Evolutionary conservation across 768 basidiomycete species (phyloP).

Genomic region (Gelatoporia subvermispora): DNA sequence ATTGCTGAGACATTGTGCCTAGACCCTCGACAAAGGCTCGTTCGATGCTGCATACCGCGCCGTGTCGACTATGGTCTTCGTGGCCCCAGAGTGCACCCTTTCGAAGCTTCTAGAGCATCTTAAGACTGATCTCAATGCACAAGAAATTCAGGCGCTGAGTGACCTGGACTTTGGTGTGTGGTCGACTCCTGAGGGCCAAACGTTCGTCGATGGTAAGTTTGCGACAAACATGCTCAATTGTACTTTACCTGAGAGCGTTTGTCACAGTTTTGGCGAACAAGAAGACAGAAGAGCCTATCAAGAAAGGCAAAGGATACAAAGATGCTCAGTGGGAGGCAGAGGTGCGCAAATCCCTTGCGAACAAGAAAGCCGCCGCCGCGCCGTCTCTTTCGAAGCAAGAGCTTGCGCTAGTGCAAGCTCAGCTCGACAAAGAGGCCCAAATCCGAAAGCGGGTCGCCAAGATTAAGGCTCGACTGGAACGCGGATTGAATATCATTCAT

Average conservation of each 20-base stretch:
- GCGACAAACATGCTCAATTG: not conserved
- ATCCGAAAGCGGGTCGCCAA: constrained; percentile 56
- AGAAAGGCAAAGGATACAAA: constrained; percentile 84
- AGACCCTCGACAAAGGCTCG: constrained; percentile 27
- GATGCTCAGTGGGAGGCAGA: constrained; percentile 96
- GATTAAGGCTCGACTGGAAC: constrained; percentile 50
- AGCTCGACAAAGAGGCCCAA: constrained; percentile 73
- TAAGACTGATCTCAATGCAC: constrained; percentile 56
- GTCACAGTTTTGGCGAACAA: constrained; percentile 56
- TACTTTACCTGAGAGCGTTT: not conserved
- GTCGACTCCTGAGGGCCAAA: constrained; percentile 77
- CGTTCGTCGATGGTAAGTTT: constrained; percentile 70
- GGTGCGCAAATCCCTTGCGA: constrained; percentile 77
- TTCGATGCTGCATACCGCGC: constrained; percentile 70
- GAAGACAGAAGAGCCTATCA: constrained; percentile 45
- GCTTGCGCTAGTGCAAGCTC: constrained; percentile 75
- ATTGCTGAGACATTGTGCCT: not conserved
- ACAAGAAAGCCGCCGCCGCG: constrained; percentile 49
- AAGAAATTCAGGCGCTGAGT: constrained; percentile 56
- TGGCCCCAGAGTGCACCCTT: constrained; percentile 65
- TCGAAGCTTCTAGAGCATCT: constrained; percentile 69
- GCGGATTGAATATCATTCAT: constrained; percentile 67
- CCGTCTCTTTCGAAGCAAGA: constrained; percentile 76
- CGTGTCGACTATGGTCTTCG: constrained; percentile 72
- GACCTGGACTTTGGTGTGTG: constrained; percentile 79